Base-by-base conservation (phyloP, 208 protist species). In the Acanthamoeba castellanii region DNA sequence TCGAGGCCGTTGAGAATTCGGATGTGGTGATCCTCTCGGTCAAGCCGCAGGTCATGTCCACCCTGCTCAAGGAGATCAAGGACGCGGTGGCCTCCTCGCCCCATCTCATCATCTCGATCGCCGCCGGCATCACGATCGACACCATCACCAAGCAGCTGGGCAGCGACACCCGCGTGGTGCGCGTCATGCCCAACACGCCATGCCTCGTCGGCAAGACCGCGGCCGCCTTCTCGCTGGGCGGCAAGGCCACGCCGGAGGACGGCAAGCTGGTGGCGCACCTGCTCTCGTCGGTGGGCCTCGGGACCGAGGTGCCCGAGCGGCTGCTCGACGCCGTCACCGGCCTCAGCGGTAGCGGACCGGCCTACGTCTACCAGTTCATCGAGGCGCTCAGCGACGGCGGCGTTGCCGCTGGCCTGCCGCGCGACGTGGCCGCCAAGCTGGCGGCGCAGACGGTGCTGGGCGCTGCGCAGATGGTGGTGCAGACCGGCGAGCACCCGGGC, bases 181-280 rank as follows among this genome's bases (percentile, higher is more conserved):
- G 99, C 37, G 98, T 99, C 1, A 99, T 99, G 99, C 99, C 99
- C 22, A 99, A 99, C 95, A 97, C 98, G 8, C 98, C 98, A 0
- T 96, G 95, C 13, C 94, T 97, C 66, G 98, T 99, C 16, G 96
- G 98, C 25, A 96, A 97, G 42, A 97, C 97, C 37, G 97, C 99
- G 13, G 93, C 96, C 30, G 97, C 61, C 25, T 95, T 95, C 64
- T 97, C 97, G 2, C 97, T 97, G 22, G 98, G 97, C 32, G 70
- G 70, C 34, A 97, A 98, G 92, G 66, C 94, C 22, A 61, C 92
- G 22, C 47, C 16, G n/a, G 92, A 95, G 45, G 96, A 97, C 82
- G 70, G 70, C n/a, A 93, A 96, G 52, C 6, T 59, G 14, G 95
- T 96, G 68, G 27, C 20, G 34, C 68, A 59, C 37, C 68, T 81